Evolutionary conservation across 306 rosid genomes (phyloP).

Genomic region (Quercus berberidifolia): DNA sequence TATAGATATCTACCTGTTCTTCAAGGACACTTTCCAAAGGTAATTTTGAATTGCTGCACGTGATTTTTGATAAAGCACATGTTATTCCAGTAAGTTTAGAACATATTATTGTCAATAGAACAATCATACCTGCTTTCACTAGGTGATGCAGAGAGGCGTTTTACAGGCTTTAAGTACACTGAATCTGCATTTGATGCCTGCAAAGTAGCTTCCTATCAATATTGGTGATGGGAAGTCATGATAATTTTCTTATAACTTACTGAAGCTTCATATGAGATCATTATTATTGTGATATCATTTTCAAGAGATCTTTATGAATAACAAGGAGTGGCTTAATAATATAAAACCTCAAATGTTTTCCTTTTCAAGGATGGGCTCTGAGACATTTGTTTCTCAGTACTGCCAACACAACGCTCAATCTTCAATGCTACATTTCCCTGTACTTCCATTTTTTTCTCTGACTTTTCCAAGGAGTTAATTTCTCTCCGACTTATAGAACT

Average conservation of each 20-base stretch:
- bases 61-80: conserved; percentile 24
- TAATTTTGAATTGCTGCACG: conserved; percentile 51
- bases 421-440: conserved; percentile 30
- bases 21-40: conserved; percentile 42
- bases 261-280: conserved; percentile 17
- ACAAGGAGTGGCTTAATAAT: neutral
- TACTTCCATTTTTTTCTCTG: conserved; percentile 33
- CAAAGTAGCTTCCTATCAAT: conserved; percentile 22
- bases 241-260: conserved; percentile 14
- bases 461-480: conserved; percentile 17
- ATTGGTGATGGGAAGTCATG: conserved; percentile 5
- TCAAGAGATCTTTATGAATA: conserved; percentile 1
- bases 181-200: conserved; percentile 64
- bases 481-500: conserved; percentile 38
- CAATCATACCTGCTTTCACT: conserved; percentile 51
- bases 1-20: conserved; percentile 46
- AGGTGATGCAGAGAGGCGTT: conserved; percentile 54
- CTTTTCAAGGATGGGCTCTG: conserved; percentile 49
- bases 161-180: conserved; percentile 50
- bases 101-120: conserved; percentile 6
- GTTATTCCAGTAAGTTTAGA: conserved; percentile 9
- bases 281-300: conserved; percentile 10
- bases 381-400: conserved; percentile 40
- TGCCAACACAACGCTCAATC: conserved; percentile 29
- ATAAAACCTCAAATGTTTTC: conserved; percentile 58